Percentiles rank a stretch among this genome's conserved stretches.
phyloP scores from a whole-genome alignment of 1,284 basidiomycete genomes.

The Trichosporon sp. region DNA sequence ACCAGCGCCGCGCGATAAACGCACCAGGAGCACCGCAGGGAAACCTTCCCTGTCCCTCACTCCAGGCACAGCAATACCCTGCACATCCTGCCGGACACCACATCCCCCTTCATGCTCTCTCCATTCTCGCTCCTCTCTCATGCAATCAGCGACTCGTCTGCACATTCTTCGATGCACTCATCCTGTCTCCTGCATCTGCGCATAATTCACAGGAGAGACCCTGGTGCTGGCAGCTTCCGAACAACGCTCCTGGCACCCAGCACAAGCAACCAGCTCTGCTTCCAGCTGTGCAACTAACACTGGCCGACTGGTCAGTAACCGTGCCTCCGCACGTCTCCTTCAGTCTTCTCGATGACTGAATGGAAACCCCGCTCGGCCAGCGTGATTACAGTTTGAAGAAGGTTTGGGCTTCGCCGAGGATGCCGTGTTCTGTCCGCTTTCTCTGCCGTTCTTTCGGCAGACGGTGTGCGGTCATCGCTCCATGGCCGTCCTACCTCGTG shows the following conservation, averaged over 20 bases:
- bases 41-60: background rate
- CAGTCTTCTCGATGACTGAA: background rate
- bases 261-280: background rate
- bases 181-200: background rate
- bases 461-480: background rate
- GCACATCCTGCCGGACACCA: background rate
- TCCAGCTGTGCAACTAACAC: background rate
- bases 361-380: background rate
- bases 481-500: background rate
- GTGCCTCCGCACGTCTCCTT: background rate
- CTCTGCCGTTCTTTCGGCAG: background rate
- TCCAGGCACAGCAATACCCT: constrained; percentile 3
- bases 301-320: background rate
- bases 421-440: background rate
- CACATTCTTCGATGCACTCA: background rate
- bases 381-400: too few species aligned
- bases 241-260: too few species aligned
- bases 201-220: background rate
- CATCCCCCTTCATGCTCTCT: background rate
- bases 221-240: background rate
- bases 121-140: background rate
- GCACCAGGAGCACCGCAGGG: constrained; percentile 5
- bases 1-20: constrained; percentile 5
- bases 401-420: too few species aligned
- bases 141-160: background rate